Percentiles rank a stretch among this genome's conserved stretches.
Conservation (phyloP, 176 grass and related monocot genomes). For the Triticum aestivum region DNA sequence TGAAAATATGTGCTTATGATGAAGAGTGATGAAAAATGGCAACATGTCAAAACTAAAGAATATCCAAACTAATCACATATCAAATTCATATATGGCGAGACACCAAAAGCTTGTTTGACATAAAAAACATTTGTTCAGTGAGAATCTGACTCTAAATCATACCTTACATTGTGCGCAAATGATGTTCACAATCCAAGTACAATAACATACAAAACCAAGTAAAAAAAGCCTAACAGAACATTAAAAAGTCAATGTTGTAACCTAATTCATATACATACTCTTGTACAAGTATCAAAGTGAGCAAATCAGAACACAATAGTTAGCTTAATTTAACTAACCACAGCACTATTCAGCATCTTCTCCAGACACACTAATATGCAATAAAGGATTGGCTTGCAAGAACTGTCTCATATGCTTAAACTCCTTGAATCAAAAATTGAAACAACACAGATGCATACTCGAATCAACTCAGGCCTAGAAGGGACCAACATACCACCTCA, state of each 20-base stretch:
- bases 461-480: no score
- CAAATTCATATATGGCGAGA: no score
- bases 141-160: neutral
- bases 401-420: neutral
- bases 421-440: neutral
- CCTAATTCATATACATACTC: neutral
- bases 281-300: neutral
- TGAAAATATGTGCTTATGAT: neutral
- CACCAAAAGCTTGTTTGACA: no score
- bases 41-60: neutral
- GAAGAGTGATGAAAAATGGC: neutral
- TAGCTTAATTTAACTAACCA: neutral
- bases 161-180: neutral
- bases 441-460: neutral
- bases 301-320: neutral
- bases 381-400: neutral
- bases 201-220: neutral
- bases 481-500: no score
- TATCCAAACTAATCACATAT: no score
- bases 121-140: no score
- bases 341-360: neutral
- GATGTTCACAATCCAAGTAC: neutral
- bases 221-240: neutral
- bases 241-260: neutral
- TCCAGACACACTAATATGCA: neutral